These are phyloP conservation scores for Globisporangium uncinulatum DNA, from an alignment of 352 stramenopile species.

Conservation along the genomic window DNA sequence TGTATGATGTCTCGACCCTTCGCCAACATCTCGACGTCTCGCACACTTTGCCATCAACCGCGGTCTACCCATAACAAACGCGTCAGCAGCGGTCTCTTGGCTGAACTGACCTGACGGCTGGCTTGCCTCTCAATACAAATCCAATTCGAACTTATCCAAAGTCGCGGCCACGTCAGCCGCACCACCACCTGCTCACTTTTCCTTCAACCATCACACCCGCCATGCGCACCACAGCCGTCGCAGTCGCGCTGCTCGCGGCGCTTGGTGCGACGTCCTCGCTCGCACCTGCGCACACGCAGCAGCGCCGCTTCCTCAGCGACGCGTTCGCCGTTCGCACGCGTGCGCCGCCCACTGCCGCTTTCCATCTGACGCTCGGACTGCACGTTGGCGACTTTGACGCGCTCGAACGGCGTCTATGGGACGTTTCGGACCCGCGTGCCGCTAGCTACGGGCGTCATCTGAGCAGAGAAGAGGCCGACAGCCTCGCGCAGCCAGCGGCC, in stretches of 20 bases:
- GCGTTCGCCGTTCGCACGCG: constrained; percentile 23
- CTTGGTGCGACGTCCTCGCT: neutral
- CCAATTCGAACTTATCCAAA: too few relatives aligned
- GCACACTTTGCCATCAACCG: too few relatives aligned
- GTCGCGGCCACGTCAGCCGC: too few relatives aligned
- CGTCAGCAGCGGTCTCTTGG: too few relatives aligned
- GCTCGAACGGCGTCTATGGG: constrained; percentile 46
- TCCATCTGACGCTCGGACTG: constrained; percentile 54
- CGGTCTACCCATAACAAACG: too few relatives aligned
- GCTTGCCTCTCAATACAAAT: too few relatives aligned
- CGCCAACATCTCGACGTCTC: too few relatives aligned
- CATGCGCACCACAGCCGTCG: neutral
- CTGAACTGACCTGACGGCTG: too few relatives aligned
- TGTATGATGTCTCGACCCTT: too few relatives aligned
- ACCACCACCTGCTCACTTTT: too few relatives aligned
- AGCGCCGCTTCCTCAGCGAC: constrained; percentile 21
- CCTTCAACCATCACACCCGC: too few relatives aligned
- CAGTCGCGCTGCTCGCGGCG: neutral
- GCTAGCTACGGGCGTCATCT: constrained; percentile 52
- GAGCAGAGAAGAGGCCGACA: constrained; percentile 30
- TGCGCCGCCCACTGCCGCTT: constrained; percentile 27
- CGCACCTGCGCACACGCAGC: neutral
- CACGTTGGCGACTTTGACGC: constrained; percentile 37
- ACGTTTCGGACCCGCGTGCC: constrained; percentile 50
- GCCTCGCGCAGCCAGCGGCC: constrained; percentile 33